A percentile compares a stretch with the other conserved stretches of the same genome.
Conservation (phyloP, 345 rosid genomes). For the Aegle marmelos region DNA sequence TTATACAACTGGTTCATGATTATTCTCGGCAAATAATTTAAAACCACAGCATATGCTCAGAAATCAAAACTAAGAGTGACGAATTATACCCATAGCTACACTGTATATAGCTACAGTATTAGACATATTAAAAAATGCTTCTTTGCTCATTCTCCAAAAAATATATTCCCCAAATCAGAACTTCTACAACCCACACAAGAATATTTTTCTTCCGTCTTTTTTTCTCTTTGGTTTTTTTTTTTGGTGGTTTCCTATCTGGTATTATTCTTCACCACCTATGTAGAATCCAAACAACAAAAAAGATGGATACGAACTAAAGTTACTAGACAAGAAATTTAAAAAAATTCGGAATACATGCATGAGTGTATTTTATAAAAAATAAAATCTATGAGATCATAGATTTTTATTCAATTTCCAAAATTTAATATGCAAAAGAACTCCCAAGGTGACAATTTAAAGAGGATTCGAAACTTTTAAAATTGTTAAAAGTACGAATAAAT, state of each 20-base stretch:
- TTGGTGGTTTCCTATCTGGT: constrained; percentile 24
- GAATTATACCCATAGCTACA: too few species aligned
- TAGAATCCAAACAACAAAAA: constrained; percentile 25
- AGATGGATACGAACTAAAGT: constrained; percentile 16
- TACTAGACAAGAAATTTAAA: not conserved
- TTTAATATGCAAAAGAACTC: not conserved
- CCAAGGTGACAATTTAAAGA: not conserved
- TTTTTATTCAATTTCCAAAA: not conserved
- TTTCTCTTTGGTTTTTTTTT: not conserved
- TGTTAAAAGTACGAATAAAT: not conserved
- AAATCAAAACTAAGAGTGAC: not conserved
- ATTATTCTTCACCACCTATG: constrained; percentile 26
- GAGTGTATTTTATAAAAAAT: not conserved
- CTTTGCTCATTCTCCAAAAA: not conserved
- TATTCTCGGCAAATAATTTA: not conserved
- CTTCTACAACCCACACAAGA: constrained; percentile 25
- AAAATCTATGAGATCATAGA: not conserved
- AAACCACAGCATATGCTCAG: not conserved
- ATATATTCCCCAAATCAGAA: constrained; percentile 39
- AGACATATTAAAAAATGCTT: not conserved
- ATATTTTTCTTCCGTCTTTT: not conserved
- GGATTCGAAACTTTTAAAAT: not conserved
- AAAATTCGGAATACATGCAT: not conserved
- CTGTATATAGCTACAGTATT: not conserved
- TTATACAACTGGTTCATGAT: not conserved